These are phyloP conservation scores for Botryotinia convoluta DNA, from an alignment of 2,329 filamentous ascomycete species.

Conservation along the genomic window DNA sequence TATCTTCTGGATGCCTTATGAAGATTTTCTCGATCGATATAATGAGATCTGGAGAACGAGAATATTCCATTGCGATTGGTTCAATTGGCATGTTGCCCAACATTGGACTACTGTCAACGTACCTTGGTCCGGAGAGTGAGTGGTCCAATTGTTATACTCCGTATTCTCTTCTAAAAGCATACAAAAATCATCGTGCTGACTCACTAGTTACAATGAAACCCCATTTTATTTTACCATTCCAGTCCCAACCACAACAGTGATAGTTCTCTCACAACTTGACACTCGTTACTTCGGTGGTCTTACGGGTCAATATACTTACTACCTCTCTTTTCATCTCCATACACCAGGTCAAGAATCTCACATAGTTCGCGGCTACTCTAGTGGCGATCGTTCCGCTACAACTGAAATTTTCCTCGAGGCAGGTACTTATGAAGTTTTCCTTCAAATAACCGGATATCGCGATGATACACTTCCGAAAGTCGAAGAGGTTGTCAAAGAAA, in stretches of 20 bases:
- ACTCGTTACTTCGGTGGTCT: slow-evolving; percentile 59
- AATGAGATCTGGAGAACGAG: slow-evolving; percentile 57
- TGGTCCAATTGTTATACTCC: background rate
- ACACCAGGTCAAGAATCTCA: slow-evolving; percentile 52
- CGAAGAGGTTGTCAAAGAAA: slow-evolving; percentile 47
- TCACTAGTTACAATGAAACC: slow-evolving; percentile 50
- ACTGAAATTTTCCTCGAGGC: slow-evolving; percentile 56
- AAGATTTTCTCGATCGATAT: slow-evolving; percentile 59
- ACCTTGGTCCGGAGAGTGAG: slow-evolving; percentile 50
- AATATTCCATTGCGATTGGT: slow-evolving; percentile 50
- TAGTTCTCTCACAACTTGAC: slow-evolving; percentile 56
- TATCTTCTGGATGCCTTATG: slow-evolving; percentile 60
- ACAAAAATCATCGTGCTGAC: background rate
- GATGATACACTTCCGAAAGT: slow-evolving; percentile 44
- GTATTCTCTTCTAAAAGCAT: no score
- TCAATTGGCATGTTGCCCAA: slow-evolving; percentile 53
- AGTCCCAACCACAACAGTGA: slow-evolving; percentile 52
- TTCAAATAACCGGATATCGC: slow-evolving; percentile 51
- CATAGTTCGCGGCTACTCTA: slow-evolving; percentile 46
- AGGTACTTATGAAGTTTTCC: slow-evolving; percentile 53
- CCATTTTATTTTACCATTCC: slow-evolving; percentile 57
- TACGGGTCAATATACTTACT: slow-evolving; percentile 52
- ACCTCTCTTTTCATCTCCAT: slow-evolving; percentile 47
- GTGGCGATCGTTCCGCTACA: slow-evolving; percentile 53
- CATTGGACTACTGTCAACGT: slow-evolving; percentile 60